Percentiles rank a stretch among this genome's conserved stretches.
These are phyloP conservation scores for Oehlia diaphana DNA, from an alignment of 192 early-diverging fungal species.

Conservation along the genomic window DNA sequence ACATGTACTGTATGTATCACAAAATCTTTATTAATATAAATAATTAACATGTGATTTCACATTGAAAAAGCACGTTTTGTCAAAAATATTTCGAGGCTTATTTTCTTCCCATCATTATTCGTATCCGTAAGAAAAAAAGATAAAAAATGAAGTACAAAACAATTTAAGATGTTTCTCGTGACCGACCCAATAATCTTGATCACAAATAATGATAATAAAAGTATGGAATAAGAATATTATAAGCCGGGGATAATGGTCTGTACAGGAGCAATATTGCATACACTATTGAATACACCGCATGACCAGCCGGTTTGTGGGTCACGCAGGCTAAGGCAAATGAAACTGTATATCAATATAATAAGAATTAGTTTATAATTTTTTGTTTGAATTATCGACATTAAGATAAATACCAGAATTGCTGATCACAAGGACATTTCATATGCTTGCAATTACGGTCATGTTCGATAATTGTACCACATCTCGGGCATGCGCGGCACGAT, in stretches of 20 bases:
- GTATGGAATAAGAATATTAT: not conserved
- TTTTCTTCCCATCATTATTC: no score
- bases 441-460: not conserved
- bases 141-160: no score
- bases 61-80: no score
- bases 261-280: constrained; percentile 7
- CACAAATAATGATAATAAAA: no score
- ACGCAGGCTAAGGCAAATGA: not conserved
- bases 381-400: constrained; percentile 1
- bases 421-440: constrained; percentile 15
- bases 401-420: constrained; percentile 17
- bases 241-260: constrained; percentile 10
- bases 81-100: no score
- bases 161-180: no score
- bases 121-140: no score
- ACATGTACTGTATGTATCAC: no score
- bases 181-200: not conserved
- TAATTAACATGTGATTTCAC: no score
- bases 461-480: constrained; percentile 23
- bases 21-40: no score
- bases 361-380: not conserved
- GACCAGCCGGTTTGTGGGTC: not conserved
- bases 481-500: constrained; percentile 12
- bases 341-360: not conserved
- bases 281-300: not conserved